Base-by-base conservation (phyloP, 2,329 filamentous ascomycete genomes). In the Nigrograna mackinnonii region DNA sequence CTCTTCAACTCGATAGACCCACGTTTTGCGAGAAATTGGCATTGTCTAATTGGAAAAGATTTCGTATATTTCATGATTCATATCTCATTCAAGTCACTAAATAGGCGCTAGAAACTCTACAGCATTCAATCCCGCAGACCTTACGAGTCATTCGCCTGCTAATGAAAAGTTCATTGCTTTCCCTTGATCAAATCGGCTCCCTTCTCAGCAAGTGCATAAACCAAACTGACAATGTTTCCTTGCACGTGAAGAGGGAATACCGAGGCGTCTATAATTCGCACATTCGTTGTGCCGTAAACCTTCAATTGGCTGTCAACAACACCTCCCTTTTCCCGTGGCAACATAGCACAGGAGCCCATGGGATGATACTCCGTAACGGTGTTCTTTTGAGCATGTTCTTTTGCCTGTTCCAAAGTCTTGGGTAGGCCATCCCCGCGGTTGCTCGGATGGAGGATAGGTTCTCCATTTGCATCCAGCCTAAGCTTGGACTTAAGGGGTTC, bases 121-220 rank as follows among this genome's bases (percentile, higher is more conserved):
- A n/a, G n/a, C n/a, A n/a, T n/a, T n/a, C n/a, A n/a, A n/a, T n/a
- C n/a, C n/a, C n/a, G n/a, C n/a, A n/a, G n/a, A n/a, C n/a, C n/a
- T n/a, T n/a, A n/a, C n/a, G n/a, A n/a, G n/a, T n/a, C n/a, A n/a
- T n/a, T n/a, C n/a, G n/a, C n/a, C n/a, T n/a, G n/a, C n/a, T n/a
- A n/a, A n/a, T n/a, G n/a, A n/a, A n/a, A n/a, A n/a, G n/a, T n/a
- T n/a, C n/a, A n/a, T n/a, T n/a, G n/a, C 31, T 41, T 47, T 11
- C 41, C 52, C 34, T 57, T 60, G 41, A 66, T 57, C 7, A 64
- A 26, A 40, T 64, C 62, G 30, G 58, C 55, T 9, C 44, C 60
- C 42, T 58, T 58, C 47, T 66, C 61, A 6, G 61, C 60, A n/a
- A 64, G 43, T 6, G 60, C 60, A 54, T 66, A 66, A 7, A 66